phyloP scores from a whole-genome alignment of 23 red algal species.

The Gracilaria domingensis region DNA sequence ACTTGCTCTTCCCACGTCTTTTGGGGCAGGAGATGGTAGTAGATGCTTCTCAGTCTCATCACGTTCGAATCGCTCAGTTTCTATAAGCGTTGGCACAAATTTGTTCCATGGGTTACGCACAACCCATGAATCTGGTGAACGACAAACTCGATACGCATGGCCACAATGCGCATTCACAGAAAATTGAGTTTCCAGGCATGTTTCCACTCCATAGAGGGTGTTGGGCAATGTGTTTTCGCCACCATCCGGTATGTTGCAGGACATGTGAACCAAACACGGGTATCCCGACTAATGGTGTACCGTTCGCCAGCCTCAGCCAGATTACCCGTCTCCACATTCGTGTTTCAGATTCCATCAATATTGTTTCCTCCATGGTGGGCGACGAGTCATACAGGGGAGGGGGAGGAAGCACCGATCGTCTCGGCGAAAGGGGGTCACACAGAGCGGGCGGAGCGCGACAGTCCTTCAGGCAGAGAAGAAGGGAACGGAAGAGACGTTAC shows the following conservation, averaged over 20 bases:
- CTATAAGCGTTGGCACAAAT: slow-evolving; percentile 49
- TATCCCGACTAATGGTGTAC: slow-evolving; percentile 13
- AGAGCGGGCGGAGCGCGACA: no score
- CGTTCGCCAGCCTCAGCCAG: background rate
- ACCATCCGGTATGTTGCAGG: slow-evolving; percentile 13
- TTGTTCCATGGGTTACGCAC: slow-evolving; percentile 45
- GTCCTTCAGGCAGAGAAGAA: no score
- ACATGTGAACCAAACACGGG: background rate
- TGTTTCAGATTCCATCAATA: background rate
- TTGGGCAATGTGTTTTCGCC: slow-evolving; percentile 21
- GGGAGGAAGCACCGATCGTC: no score
- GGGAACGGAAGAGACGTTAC: no score
- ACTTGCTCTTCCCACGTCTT: slow-evolving; percentile 10
- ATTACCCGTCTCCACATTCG: background rate
- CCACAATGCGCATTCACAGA: background rate
- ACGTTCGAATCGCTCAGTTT: slow-evolving; percentile 36
- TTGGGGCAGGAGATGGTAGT: background rate
- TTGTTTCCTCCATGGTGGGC: background rate
- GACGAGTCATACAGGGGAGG: background rate
- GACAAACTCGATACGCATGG: background rate
- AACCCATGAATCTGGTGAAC: slow-evolving; percentile 18
- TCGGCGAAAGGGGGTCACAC: background rate
- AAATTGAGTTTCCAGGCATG: slow-evolving; percentile 19
- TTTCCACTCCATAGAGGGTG: slow-evolving; percentile 42
- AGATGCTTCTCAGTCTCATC: background rate